Base-by-base conservation (phyloP, 495 filamentous ascomycete species). In the Talaromyces stipitatus region DNA sequence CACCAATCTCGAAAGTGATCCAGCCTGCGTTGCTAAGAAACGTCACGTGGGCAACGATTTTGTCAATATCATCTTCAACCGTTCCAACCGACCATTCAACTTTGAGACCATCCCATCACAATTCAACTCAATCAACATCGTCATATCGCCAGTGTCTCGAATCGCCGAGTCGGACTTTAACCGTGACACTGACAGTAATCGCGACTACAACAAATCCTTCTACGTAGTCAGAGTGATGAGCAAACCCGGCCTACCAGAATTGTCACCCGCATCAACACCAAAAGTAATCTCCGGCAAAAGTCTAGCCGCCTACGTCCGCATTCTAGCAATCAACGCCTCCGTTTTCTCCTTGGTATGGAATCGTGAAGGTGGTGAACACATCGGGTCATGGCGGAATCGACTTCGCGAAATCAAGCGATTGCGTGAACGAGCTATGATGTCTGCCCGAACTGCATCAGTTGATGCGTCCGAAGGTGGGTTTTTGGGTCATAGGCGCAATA, bases 61-160 rank as follows among this genome's bases (percentile, higher is more conserved):
- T 63, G 95, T 99, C 61, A 97, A 95, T 63, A 95, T 99, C 62
- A 85, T 99, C 50, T 99, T 91, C 75, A 99, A 99, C 66, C 88
- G 94, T 58, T 96, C 92, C 14, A 92, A 95, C 23, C 65, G 82
- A 24, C 85, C 89, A 0, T 97, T 95, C 76, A 78, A 82, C 55
- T 95, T 96, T 63, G 84, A 96, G 68, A 96, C 90, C 3, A 92
- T 99, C 58, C 90, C 90, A 0, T 92, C 89, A 0, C 86, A 90
- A 60, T 95, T 97, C 76, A 96, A 96, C 68, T 94, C 85, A 60
- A 90, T 97, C 70, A 90, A 96, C 71, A 97, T 99, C 60, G 85
- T 97, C 61, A 91, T 99, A 65, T 89, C 88, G 2, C 95, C 95
- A 0, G 89, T 90, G 36, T 89, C 87, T 26, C 78, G 83, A 24